Conservation (phyloP, 352 stramenopile genomes). For the Globisporangium parvum region DNA sequence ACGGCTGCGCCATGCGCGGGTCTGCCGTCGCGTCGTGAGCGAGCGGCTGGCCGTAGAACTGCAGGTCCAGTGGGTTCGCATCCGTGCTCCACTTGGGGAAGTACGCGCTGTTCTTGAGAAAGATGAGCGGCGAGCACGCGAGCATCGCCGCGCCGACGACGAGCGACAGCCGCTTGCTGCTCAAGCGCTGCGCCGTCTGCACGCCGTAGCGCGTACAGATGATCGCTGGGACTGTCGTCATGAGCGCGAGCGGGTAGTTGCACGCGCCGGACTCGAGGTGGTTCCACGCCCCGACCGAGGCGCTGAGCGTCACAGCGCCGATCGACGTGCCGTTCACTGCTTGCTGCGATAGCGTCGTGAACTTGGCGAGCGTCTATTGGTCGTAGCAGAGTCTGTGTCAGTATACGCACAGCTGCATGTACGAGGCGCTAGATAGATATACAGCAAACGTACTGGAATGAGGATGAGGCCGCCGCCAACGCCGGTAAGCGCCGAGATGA, state of each 20-base stretch:
- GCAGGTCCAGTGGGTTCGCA: constrained; percentile 58
- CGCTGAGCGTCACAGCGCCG: constrained; percentile 63
- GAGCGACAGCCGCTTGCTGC: constrained; percentile 65
- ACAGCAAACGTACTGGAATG: constrained; percentile 46
- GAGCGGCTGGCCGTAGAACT: constrained; percentile 52
- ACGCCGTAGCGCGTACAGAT: constrained; percentile 77
- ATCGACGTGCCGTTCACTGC: constrained; percentile 81
- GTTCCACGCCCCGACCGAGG: constrained; percentile 66
- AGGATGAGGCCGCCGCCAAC: constrained; percentile 80
- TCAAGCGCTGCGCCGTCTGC: constrained; percentile 64
- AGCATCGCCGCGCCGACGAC: constrained; percentile 81
- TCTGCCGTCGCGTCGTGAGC: not conserved
- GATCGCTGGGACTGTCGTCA: constrained; percentile 70
- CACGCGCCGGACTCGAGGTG: constrained; percentile 60
- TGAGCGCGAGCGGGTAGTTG: constrained; percentile 69
- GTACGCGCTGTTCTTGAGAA: constrained; percentile 75
- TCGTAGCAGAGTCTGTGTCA: not conserved
- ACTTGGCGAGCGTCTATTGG: constrained; percentile 66
- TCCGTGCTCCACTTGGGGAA: constrained; percentile 66
- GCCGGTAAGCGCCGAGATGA: constrained; percentile 74
- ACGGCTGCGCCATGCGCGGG: constrained; percentile 21
- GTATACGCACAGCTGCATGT: not conserved
- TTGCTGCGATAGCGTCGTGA: constrained; percentile 72
- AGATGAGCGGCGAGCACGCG: constrained; percentile 67
- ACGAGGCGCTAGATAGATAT: not conserved